Percentiles rank a stretch among this genome's conserved stretches.
Evolutionary conservation across 306 rosid genomes (phyloP).

Genomic region (Sicyos baderoa): DNA sequence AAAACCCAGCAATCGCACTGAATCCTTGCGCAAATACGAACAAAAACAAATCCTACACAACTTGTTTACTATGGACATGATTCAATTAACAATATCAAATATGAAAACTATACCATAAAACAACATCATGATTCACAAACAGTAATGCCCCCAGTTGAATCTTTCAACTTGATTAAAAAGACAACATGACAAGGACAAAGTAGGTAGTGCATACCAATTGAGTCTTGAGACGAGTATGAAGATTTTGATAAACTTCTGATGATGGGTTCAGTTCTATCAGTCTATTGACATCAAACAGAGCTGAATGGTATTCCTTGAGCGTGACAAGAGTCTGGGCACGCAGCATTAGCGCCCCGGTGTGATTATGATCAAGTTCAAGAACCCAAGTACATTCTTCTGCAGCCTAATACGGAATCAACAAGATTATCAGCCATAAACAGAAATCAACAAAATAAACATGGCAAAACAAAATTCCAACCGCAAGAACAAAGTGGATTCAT

Average conservation of each 20-base stretch:
- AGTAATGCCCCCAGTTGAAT: neutral
- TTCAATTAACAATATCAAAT: neutral
- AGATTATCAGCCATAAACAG: constrained; percentile 7
- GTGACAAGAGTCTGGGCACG: constrained; percentile 84
- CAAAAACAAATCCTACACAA: neutral
- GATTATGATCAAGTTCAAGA: constrained; percentile 70
- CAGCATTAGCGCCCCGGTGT: constrained; percentile 81
- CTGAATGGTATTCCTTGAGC: constrained; percentile 73
- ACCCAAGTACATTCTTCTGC: constrained; percentile 90
- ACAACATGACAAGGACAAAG: constrained; percentile 7
- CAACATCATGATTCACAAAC: neutral
- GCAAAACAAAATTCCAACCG: neutral
- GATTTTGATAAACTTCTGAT: constrained; percentile 88
- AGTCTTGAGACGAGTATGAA: constrained; percentile 70
- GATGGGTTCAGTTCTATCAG: constrained; percentile 81
- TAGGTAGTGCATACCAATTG: constrained; percentile 60
- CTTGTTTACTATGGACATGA: neutral
- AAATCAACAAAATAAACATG: constrained; percentile 10
- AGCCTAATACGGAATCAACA: constrained; percentile 42
- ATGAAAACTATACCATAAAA: neutral
- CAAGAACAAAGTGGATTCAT: too few species aligned
- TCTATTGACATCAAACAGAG: constrained; percentile 84
- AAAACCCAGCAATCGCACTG: neutral
- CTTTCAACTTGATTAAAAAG: constrained; percentile 1
- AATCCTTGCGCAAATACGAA: neutral